These are phyloP conservation scores for Capsicum baccatum DNA, from an alignment of 257 asterid species.

Conservation along the genomic window DNA sequence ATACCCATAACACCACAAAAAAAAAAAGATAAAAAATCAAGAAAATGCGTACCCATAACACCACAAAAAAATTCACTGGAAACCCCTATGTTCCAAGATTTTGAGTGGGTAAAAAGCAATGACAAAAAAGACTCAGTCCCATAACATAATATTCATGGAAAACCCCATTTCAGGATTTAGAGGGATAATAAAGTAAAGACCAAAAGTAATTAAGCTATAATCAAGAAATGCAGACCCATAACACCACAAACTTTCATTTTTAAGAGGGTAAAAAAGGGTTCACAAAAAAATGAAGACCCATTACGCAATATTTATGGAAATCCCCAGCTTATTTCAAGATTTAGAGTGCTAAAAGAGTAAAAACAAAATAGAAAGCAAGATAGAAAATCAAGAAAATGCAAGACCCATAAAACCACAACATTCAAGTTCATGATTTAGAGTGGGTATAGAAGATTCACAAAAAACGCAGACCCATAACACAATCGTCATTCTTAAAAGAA, in stretches of 20 bases:
- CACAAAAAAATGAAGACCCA: not conserved
- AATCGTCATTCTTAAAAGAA: not conserved
- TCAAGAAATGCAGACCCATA: not conserved
- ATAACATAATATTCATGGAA: not conserved
- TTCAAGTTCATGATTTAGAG: not conserved
- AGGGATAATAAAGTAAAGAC: not conserved
- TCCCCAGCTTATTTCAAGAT: not conserved
- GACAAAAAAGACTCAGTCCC: not conserved
- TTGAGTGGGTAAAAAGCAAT: not conserved
- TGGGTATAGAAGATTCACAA: not conserved
- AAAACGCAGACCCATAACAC: not conserved
- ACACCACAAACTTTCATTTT: not conserved
- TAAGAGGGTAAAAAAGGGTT: not conserved
- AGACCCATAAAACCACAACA: not conserved
- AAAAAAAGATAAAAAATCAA: conserved; percentile 14
- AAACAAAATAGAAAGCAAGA: too few species aligned
- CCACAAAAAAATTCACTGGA: too few species aligned
- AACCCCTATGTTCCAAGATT: not conserved
- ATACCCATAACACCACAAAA: too few species aligned
- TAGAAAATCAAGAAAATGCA: too few species aligned
- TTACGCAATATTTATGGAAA: not conserved
- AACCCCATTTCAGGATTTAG: conserved; percentile 20
- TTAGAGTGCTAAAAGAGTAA: not conserved
- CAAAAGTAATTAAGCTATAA: not conserved
- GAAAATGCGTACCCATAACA: not conserved